Evolutionary conservation across 176 grass and related monocot species (phyloP).

Genomic region (Cenchrus fungigraminus): DNA sequence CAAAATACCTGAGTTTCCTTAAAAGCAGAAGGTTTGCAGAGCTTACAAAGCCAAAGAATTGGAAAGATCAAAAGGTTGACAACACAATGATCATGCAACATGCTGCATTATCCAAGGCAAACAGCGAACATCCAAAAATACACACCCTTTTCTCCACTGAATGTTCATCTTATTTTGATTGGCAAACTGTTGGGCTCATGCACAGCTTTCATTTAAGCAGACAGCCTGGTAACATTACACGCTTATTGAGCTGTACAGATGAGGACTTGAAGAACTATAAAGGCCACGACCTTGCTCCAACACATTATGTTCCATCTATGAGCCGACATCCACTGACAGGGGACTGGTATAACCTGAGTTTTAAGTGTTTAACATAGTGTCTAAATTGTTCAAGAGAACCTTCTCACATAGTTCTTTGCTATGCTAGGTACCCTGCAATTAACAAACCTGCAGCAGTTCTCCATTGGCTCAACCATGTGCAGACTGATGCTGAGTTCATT

Average conservation of each 20-base stretch:
- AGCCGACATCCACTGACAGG: slow-evolving; percentile 85
- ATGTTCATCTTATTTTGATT: slow-evolving; percentile 97
- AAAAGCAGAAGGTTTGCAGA: slow-evolving; percentile 90
- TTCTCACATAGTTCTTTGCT: slow-evolving; percentile 29
- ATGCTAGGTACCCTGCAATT: slow-evolving; percentile 88
- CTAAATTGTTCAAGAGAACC: slow-evolving; percentile 26
- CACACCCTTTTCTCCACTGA: slow-evolving; percentile 98
- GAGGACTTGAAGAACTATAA: slow-evolving; percentile 85
- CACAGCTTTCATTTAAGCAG: slow-evolving; percentile 82
- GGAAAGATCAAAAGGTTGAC: slow-evolving; percentile 47
- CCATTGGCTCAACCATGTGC: slow-evolving; percentile 92
- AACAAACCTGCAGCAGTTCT: slow-evolving; percentile 98
- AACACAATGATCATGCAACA: slow-evolving; percentile 39
- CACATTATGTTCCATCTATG: slow-evolving; percentile 99
- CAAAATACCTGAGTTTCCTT: slow-evolving; percentile 93
- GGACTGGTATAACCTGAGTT: slow-evolving; percentile 70
- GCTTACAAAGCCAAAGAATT: slow-evolving; percentile 81
- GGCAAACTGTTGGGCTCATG: slow-evolving; percentile 97
- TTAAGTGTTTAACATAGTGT: slow-evolving; percentile 18
- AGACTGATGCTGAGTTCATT: slow-evolving; percentile 91
- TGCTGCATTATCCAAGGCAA: slow-evolving; percentile 44
- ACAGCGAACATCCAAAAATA: slow-evolving; percentile 65
- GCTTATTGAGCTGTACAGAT: slow-evolving; percentile 87
- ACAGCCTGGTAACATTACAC: slow-evolving; percentile 93
- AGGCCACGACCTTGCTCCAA: slow-evolving; percentile 86